A percentile compares a stretch with the other conserved stretches of the same genome.
Evolutionary conservation across 176 grass and related monocot genomes (phyloP).

Genomic region (Avena sativa): DNA sequence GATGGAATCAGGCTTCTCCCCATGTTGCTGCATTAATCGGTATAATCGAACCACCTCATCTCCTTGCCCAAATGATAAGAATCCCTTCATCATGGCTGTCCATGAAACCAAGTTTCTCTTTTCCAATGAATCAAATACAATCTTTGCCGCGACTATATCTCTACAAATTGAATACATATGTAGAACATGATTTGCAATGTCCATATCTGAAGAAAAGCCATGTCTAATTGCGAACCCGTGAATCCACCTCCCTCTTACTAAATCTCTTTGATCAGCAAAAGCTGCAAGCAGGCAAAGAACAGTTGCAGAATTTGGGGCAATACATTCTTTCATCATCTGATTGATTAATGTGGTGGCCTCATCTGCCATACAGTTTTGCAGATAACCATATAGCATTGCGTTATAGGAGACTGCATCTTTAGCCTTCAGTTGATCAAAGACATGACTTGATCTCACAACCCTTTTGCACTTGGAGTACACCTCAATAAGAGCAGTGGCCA

Average conservation of each 20-base stretch:
- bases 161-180: conserved; percentile 60
- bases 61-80: conserved; percentile 50
- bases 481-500: conserved; percentile 64
- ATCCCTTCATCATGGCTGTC: conserved; percentile 70
- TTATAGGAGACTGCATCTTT: conserved; percentile 67
- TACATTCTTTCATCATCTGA: conserved; percentile 44
- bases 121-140: conserved; percentile 53
- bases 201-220: conserved; percentile 53
- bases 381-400: conserved; percentile 59
- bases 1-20: conserved; percentile 53
- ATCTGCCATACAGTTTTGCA: conserved; percentile 46
- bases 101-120: conserved; percentile 72
- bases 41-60: conserved; percentile 47
- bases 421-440: conserved; percentile 55
- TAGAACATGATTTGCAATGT: conserved; percentile 65
- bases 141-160: conserved; percentile 37
- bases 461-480: conserved; percentile 57
- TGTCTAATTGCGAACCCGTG: conserved; percentile 55
- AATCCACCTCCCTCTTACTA: conserved; percentile 56
- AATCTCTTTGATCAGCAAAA: conserved; percentile 52
- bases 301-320: conserved; percentile 52
- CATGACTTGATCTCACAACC: conserved; percentile 44
- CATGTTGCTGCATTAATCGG: conserved; percentile 53
- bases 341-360: conserved; percentile 51
- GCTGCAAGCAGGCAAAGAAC: conserved; percentile 52